phyloP scores from a whole-genome alignment of 2,329 filamentous ascomycete species.

The Ophiostoma tasmaniense region DNA sequence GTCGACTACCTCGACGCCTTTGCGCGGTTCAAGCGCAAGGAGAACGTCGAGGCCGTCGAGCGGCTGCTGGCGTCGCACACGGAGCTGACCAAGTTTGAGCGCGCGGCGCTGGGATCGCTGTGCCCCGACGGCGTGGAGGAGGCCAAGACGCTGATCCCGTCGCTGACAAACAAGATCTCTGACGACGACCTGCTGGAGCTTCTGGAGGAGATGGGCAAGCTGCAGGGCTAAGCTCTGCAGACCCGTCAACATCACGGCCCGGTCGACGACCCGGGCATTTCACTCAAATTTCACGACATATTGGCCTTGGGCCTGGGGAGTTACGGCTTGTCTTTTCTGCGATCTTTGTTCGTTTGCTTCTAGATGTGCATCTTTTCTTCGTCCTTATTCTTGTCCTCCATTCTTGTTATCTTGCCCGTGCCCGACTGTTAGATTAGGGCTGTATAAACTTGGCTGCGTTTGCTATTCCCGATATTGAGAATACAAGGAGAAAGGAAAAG shows the following conservation, averaged over 20 bases:
- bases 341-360: neutral
- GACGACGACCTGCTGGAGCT: constrained; percentile 83
- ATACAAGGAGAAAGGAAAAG: neutral
- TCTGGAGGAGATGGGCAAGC: constrained; percentile 82
- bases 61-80: constrained; percentile 70
- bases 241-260: neutral
- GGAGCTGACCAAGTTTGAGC: constrained; percentile 83
- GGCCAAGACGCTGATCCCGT: constrained; percentile 92
- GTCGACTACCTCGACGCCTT: constrained; percentile 91
- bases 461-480: neutral
- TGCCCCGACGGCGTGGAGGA: constrained; percentile 92
- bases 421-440: no score
- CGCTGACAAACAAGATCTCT: constrained; percentile 75
- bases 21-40: constrained; percentile 88
- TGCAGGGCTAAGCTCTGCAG: constrained; percentile 35
- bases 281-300: neutral
- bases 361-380: neutral
- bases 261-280: neutral
- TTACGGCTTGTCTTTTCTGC: neutral
- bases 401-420: neutral
- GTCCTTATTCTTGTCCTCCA: neutral
- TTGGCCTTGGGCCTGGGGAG: neutral
- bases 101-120: constrained; percentile 81
- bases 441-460: neutral
- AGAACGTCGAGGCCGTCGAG: constrained; percentile 91